Base-by-base conservation (phyloP, 1,284 basidiomycete species). In the Trametes sp. region DNA sequence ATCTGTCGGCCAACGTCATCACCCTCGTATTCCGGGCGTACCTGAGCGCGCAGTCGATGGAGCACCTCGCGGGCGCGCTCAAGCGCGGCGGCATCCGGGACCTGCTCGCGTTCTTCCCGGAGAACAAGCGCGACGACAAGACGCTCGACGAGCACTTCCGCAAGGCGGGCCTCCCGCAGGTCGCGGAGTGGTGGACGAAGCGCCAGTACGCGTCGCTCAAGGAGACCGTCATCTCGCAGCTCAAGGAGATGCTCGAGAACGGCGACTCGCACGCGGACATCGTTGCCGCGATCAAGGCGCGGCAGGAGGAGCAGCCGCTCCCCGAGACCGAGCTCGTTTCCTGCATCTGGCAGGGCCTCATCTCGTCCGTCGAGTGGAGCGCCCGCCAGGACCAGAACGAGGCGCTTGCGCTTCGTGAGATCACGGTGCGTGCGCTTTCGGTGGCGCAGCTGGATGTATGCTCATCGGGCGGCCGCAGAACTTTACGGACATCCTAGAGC, bases 111-210 rank as follows among this genome's bases (percentile, higher is more conserved):
- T 96, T 98, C 81, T 96, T 98, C 84, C 95, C 95, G 19, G 77
- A 84, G 8, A 91, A 91, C 75, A 93, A 89, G 75, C 88, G 94
- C 64, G 86, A 90, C 64, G 81, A 85, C 70, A 87, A 89, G 70
- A 76, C 83, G 54, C 83, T 98, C 60, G 93, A 95, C 67, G 89
- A 91, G 23, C 90, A 96, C 76, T 98, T 98, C 84, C 92, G 86
- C 78, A 86, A 86, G 63, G 91, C 88, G 63, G 87, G 87, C 31
- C 82, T 98, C 29, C 78, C 87, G 29, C 87, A 89, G 70, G 87
- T 98, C 41, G 89, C 92, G 10, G 96, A 97, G 19, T 97, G 94
- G 93, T 96, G 93, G 84, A 87, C 88, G 58, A 96, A 95, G 83
- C 89, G 89, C 72, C 93, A 95, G 75, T 87, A 88, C 62, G 87